A percentile compares a stretch with the other conserved stretches of the same genome.
Evolutionary conservation across 2,329 filamentous ascomycete species (phyloP).

Genomic region (Arthrobotrys musiformis): DNA sequence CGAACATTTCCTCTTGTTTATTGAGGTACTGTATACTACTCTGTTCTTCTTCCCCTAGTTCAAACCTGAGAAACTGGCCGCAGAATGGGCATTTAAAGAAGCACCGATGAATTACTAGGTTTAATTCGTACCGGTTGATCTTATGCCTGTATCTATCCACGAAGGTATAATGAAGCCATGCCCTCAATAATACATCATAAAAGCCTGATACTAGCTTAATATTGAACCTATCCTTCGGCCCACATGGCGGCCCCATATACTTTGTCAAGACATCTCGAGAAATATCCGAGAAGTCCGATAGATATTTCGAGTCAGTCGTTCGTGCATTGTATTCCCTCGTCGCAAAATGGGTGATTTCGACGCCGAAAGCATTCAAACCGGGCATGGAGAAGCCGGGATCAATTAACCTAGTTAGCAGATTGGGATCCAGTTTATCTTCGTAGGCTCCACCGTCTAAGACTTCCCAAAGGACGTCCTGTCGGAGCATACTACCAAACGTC

Average conservation of each 20-base stretch:
- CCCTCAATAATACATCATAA: not conserved
- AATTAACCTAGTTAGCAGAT: not conserved
- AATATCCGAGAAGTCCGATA: not conserved
- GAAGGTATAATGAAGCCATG: not conserved
- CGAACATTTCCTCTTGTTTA: not conserved
- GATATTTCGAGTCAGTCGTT: no score
- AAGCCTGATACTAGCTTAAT: not conserved
- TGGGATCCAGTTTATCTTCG: not conserved
- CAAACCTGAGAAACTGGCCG: not conserved
- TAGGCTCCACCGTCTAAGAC: not conserved
- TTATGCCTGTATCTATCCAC: not conserved
- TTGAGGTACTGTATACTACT: not conserved
- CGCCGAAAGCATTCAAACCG: not conserved
- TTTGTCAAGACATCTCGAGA: not conserved
- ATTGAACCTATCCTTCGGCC: not conserved
- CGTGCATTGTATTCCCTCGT: not conserved
- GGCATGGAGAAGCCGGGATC: not conserved
- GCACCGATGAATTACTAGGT: not conserved
- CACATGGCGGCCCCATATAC: not conserved
- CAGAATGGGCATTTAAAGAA: conserved; percentile 1
- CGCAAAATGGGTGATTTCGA: not conserved
- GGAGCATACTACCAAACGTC: not conserved
- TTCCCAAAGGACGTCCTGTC: not conserved
- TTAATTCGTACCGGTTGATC: not conserved
- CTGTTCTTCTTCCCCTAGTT: not conserved